phyloP scores from a whole-genome alignment of 2,329 filamentous ascomycete species.

The Pestalotiopsis sp. region DNA sequence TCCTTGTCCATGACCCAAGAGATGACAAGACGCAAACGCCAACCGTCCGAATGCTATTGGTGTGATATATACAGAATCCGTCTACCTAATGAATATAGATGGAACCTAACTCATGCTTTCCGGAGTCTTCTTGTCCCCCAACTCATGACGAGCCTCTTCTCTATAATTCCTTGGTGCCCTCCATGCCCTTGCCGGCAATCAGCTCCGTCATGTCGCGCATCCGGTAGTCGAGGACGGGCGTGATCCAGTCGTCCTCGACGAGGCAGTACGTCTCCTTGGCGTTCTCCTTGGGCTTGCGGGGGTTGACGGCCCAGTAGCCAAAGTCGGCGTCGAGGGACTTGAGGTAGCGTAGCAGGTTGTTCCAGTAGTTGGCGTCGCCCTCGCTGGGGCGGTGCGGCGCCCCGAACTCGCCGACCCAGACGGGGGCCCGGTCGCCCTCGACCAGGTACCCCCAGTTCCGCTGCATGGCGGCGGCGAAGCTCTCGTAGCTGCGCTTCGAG shows the following conservation, averaged over 20 bases:
- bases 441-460: slow-evolving; percentile 69
- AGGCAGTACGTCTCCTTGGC: slow-evolving; percentile 63
- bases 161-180: slow-evolving; percentile 4
- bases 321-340: slow-evolving; percentile 63
- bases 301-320: slow-evolving; percentile 73
- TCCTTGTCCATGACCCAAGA: no score
- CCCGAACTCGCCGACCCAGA: slow-evolving; percentile 72
- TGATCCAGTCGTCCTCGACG: slow-evolving; percentile 66
- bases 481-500: slow-evolving; percentile 60
- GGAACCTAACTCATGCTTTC: no score
- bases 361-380: slow-evolving; percentile 68
- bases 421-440: slow-evolving; percentile 56
- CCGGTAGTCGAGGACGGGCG: slow-evolving; percentile 63
- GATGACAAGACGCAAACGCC: no score
- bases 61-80: no score
- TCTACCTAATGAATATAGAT: no score
- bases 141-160: not conserved
- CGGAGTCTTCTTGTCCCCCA: no score
- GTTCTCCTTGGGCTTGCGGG: slow-evolving; percentile 62
- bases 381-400: slow-evolving; percentile 54
- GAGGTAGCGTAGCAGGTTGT: slow-evolving; percentile 62
- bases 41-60: no score
- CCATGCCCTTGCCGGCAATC: slow-evolving; percentile 34
- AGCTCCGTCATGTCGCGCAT: slow-evolving; percentile 63
- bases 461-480: slow-evolving; percentile 65